Evolutionary conservation across 1,284 basidiomycete species (phyloP), one percentile per base, ranked within the genome.

Genomic region (Boletellus dicymbophilus): DNA sequence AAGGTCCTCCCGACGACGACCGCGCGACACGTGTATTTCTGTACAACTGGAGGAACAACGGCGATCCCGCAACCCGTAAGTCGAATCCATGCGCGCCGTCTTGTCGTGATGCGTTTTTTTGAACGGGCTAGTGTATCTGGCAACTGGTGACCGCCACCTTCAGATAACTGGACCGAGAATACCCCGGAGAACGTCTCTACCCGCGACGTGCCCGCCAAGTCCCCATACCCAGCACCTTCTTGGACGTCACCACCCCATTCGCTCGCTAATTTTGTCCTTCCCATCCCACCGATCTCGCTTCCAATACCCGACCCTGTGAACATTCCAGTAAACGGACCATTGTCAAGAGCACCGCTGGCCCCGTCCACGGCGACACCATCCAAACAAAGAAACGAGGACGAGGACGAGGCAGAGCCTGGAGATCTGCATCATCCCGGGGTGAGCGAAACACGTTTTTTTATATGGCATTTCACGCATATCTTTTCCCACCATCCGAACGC

Each of bases 11-110:
- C 10, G 20, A 56, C 6, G 53, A 65, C 28, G 26, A 36, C 12
- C 46, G 33, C 6, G 43, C 66, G 1, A 66, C 65, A 4, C 46
- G 49, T 6, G 53, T 64, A 9, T 66, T 70, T 37, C 27, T 61
- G 20, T 66, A 69, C 34, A 68, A 69, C 42, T 66, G 63, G 65
- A 52, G 46, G 23, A 56, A 60, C n/a, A 60, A 66, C 2, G 67
- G 65, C 5, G 66, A 66, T 33, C 67, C 67, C 30, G 48, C 54
- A 26, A 64, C 58, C 27, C 65, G 67, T 69, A 30, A 52, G 67
- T 62, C 13, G 11, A 39, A 2, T 31, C n/a, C 1, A 11, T 30
- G 15, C 7, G 8, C 36, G 7, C 3, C 21, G 22, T 20, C 15
- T 30, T 23, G n/a, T 36, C 23, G 44, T 30, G 3, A 11, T 25